Evolutionary conservation across 768 basidiomycete species (phyloP).

Genomic region (Calvatia gigantea): DNA sequence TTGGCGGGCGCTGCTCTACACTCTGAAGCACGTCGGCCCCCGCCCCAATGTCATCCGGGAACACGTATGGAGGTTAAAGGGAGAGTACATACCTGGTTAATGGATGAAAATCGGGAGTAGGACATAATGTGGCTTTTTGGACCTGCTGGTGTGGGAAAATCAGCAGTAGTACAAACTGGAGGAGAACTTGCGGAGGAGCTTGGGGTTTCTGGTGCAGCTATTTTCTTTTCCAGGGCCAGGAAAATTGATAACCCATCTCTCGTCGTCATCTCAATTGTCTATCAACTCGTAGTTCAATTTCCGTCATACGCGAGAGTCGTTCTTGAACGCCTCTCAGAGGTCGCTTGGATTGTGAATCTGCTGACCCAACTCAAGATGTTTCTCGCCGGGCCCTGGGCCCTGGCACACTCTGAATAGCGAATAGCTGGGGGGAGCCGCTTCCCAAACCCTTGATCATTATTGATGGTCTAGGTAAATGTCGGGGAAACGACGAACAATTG

Average conservation of each 20-base stretch:
- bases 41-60: constrained; percentile 15
- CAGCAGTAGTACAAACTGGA: constrained; percentile 15
- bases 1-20: constrained; percentile 8
- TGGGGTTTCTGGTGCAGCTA: constrained; percentile 6
- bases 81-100: constrained; percentile 10
- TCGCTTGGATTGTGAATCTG: background rate
- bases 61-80: constrained; percentile 12
- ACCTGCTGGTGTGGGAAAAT: constrained; percentile 19
- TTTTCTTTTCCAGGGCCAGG: constrained; percentile 15
- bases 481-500: constrained; percentile 1
- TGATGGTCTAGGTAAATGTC: constrained; percentile 20
- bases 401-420: no score
- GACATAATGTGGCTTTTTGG: constrained; percentile 18
- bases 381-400: constrained; percentile 10
- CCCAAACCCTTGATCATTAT: constrained; percentile 9
- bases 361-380: constrained; percentile 11
- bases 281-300: constrained; percentile 11
- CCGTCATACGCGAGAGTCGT: constrained; percentile 1
- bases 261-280: constrained; percentile 14
- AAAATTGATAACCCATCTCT: background rate
- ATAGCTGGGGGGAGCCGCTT: background rate
- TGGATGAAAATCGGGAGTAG: background rate
- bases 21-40: constrained; percentile 11
- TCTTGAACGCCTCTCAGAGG: constrained; percentile 4
- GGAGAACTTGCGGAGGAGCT: constrained; percentile 7